A percentile compares a stretch with the other conserved stretches of the same genome.
These are phyloP conservation scores for Trichoderma harzianum DNA, from an alignment of 2,329 filamentous ascomycete genomes.

Conservation along the genomic window DNA sequence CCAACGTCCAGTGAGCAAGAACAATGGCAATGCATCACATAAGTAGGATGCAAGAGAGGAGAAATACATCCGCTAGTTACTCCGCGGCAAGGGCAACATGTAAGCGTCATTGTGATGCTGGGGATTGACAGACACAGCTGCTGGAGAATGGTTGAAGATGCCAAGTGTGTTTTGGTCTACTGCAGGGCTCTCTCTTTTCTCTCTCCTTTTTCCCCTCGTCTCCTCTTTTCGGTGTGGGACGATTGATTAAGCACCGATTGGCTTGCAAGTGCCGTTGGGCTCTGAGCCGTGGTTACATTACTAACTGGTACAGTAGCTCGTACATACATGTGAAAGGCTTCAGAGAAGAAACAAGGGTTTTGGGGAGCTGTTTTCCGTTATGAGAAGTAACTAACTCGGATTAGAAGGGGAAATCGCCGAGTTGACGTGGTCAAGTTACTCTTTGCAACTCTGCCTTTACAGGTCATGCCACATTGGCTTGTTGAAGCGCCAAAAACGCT, in stretches of 20 bases:
- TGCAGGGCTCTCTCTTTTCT: neutral
- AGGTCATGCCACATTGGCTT: neutral
- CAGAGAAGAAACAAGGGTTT: neutral
- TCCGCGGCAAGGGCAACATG: neutral
- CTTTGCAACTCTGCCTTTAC: neutral
- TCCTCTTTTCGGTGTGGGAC: neutral
- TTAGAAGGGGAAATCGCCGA: neutral
- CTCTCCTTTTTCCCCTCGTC: neutral
- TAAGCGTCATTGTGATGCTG: neutral
- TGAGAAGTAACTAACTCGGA: neutral
- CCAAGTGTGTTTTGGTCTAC: neutral
- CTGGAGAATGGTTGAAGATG: neutral
- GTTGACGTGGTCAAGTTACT: neutral
- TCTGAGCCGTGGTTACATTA: neutral
- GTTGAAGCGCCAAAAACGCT: neutral
- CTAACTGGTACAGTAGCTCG: neutral
- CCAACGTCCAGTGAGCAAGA: neutral
- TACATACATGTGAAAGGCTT: neutral
- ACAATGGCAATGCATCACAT: neutral
- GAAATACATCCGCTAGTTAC: neutral
- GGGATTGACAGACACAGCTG: neutral
- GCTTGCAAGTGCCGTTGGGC: neutral
- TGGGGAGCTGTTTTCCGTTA: neutral
- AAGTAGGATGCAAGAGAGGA: neutral
- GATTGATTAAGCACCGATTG: neutral